Percentiles rank a stretch among this genome's conserved stretches.
phyloP scores from a whole-genome alignment of 768 basidiomycete genomes.

The Nidula microcarpa region DNA sequence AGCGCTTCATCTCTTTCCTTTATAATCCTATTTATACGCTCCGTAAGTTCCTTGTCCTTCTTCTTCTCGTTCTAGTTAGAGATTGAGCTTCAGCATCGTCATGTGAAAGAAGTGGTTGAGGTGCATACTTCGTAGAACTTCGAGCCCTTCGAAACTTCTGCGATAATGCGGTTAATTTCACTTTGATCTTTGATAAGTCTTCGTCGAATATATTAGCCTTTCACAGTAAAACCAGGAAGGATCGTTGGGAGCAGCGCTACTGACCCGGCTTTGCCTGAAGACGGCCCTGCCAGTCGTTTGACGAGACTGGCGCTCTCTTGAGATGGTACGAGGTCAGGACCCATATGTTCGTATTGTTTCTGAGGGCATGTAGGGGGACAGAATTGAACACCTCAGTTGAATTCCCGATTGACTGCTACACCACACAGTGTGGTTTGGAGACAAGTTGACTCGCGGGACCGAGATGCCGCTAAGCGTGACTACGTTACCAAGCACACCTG shows the following conservation, averaged over 20 bases:
- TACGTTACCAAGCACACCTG: no score
- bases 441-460: no score
- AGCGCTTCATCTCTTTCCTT: conserved; percentile 58
- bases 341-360: background rate
- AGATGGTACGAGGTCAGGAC: conserved; percentile 30
- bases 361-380: no score
- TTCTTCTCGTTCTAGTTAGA: conserved; percentile 75
- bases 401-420: no score
- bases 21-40: conserved; percentile 68
- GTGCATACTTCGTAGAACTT: conserved; percentile 79
- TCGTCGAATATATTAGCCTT: background rate
- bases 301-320: conserved; percentile 70
- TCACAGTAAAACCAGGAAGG: conserved; percentile 1
- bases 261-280: conserved; percentile 86
- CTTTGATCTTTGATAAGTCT: conserved; percentile 75
- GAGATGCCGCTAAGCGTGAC: no score
- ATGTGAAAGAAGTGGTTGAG: background rate
- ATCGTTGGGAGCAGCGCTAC: conserved; percentile 13
- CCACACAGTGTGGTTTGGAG: no score
- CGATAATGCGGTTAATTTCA: conserved; percentile 86
- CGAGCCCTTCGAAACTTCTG: conserved; percentile 88
- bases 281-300: conserved; percentile 82
- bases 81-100: conserved; percentile 1
- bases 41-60: conserved; percentile 82
- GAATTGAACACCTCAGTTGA: no score